Base-by-base conservation (phyloP, 1,284 basidiomycete species). In the Agroathelia rolfsii region DNA sequence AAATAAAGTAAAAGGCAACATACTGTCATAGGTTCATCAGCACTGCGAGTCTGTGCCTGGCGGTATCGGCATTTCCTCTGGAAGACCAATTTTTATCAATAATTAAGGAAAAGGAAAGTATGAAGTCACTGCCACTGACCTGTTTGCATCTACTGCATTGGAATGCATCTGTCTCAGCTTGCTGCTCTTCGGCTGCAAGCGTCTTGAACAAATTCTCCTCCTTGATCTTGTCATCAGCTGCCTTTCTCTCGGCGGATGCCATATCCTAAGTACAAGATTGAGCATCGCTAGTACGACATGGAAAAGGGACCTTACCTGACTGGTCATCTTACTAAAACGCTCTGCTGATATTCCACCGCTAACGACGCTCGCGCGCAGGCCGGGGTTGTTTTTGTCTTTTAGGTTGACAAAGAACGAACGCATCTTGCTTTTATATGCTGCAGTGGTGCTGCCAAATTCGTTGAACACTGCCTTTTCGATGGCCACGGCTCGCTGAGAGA, bases 101-200 rank as follows among this genome's bases (percentile, higher is more conserved):
- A 28, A 7, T 34, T 43, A 16, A 42, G 18, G 26, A 18, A 10
- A 32, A 18, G 18, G 15, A 18, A 10, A 16, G 14, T 23, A 19
- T 27, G 9, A 21, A 15, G 24, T 26, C 21, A 34, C 25, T 8
- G 11, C 8, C 16, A 45, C 60, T 32, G 30, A 72, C 76, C 66
- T 88, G 80, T 44, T 87, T 88, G 75, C 94, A 99, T 47, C 87
- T 75, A 12, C 76, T 70, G 51, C 95, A 99, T 55, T 97, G 90
- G 83, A 99, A 99, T 1, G 90, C 90, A 46, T 94, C 90, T 0
- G 95, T 99, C 57, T 98, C 94, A 10, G 94, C 93, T 56, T 87
- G 75, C 37, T 78, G 81, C 43, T 93, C 85, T 10, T 73, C 87
- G 0, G 93, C 94, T 3, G 84, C 88, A 11, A 95, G 76, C 2